Percentiles rank a stretch among this genome's conserved stretches.
phyloP scores from a whole-genome alignment of 1,284 basidiomycete species.

The Cerioporus squamosus region DNA sequence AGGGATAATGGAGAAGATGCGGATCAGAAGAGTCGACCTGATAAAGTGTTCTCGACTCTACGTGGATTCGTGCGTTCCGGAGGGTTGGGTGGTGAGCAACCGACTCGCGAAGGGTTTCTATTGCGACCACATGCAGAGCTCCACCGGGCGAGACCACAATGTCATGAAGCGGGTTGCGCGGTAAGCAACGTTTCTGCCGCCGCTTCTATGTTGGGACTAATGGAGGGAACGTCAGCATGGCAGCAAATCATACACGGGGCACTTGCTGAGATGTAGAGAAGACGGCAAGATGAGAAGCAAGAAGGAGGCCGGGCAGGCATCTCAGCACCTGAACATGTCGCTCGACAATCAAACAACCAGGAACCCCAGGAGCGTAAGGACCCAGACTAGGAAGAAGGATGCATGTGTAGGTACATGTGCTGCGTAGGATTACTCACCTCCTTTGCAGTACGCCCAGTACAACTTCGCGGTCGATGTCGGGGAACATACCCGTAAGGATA shows the following conservation, averaged over 20 bases:
- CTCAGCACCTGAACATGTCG: not conserved
- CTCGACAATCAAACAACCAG: not conserved
- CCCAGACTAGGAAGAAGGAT: not conserved
- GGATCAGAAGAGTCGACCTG: too few relatives aligned
- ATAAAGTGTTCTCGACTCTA: too few relatives aligned
- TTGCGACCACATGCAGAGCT: not conserved
- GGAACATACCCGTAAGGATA: conserved; percentile 82
- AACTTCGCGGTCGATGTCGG: conserved; percentile 74
- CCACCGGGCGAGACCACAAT: not conserved
- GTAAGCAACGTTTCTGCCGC: conserved; percentile 80
- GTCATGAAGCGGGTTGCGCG: conserved; percentile 16
- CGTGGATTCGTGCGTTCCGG: too few relatives aligned
- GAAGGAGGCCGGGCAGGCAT: not conserved
- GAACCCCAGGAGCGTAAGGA: not conserved
- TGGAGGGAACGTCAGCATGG: conserved; percentile 10
- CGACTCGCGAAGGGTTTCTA: not conserved
- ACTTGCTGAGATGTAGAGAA: conserved; percentile 10
- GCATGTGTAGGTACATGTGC: not conserved
- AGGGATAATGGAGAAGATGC: too few relatives aligned
- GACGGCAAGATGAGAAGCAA: not conserved
- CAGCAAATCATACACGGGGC: not conserved
- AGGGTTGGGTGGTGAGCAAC: not conserved
- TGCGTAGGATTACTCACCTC: conserved; percentile 58
- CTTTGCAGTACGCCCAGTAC: conserved; percentile 80
- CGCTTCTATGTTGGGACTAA: conserved; percentile 74